Conservation (phyloP, 495 filamentous ascomycete genomes). For the Hyaloscypha bicolor region DNA sequence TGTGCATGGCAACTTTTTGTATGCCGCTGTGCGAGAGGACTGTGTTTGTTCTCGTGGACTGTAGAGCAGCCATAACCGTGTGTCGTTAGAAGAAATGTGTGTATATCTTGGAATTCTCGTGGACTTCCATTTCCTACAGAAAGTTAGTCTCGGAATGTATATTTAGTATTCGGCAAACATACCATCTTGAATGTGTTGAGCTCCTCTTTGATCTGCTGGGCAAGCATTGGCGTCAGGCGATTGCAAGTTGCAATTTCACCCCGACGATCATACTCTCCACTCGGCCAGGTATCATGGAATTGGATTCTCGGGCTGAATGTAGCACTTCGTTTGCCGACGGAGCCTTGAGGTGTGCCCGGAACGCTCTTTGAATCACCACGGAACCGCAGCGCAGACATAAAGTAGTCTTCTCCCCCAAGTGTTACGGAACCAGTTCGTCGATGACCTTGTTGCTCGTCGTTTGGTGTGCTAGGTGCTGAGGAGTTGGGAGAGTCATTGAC, state of each 20-base stretch:
- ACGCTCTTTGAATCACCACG: slow-evolving; percentile 71
- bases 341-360: slow-evolving; percentile 73
- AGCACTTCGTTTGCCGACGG: slow-evolving; percentile 65
- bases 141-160: slow-evolving; percentile 30
- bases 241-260: slow-evolving; percentile 99
- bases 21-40: slow-evolving; percentile 26
- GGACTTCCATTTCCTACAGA: slow-evolving; percentile 98
- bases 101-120: slow-evolving; percentile 97
- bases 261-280: slow-evolving; percentile 91
- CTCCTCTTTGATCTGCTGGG: slow-evolving; percentile 99
- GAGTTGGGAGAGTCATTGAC: slow-evolving; percentile 78
- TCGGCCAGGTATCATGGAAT: slow-evolving; percentile 95
- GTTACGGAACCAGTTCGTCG: slow-evolving; percentile 66
- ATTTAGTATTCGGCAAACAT: slow-evolving; percentile 35
- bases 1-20: slow-evolving; percentile 29
- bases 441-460: slow-evolving; percentile 66
- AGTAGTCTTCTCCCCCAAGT: slow-evolving; percentile 86
- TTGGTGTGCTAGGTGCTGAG: slow-evolving; percentile 80
- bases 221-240: slow-evolving; percentile 92
- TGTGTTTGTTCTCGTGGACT: slow-evolving; percentile 27
- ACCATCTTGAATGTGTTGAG: slow-evolving; percentile 99
- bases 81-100: slow-evolving; percentile 92
- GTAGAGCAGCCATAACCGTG: slow-evolving; percentile 29
- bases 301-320: slow-evolving; percentile 92
- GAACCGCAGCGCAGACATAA: slow-evolving; percentile 72